Base-by-base conservation (phyloP, 1,139 yeast species). In the Kluyveromyces sp. region DNA sequence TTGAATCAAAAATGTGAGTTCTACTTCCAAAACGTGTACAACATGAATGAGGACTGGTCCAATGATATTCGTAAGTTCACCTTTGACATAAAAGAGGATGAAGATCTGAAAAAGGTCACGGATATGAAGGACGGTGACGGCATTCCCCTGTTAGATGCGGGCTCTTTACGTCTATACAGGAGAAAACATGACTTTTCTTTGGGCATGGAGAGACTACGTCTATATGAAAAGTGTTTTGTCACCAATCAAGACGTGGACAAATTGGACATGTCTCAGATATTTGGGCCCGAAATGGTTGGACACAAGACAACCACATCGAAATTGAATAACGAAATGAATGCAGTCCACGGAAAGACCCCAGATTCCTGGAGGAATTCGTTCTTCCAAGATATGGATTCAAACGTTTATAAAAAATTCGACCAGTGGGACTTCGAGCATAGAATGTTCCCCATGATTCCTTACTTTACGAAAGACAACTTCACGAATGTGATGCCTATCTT, bases 361-460 rank as follows among this genome's bases (percentile, higher is more conserved):
- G n/a, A 9, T 13, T 17, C 36, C 12, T 17, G 26, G 26, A 33
- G 20, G 26, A 19, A 9, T 33, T 33, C 36, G n/a, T 33, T 33
- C 26, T 33, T 33, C 13, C 18, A 13, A 28, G 39, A 22, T n/a
- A 12, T 35, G 39, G 30, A 35, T 15, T n/a, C 31, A 2, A 25
- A 18, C n/a, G 25, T 18, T 19, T 20, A 19, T 37, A 11, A 33
- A 30, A 39, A 31, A 30, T 40, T 9, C 28, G 42, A 46, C 17
- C 52, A 50, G 38, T 49, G 41, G 41, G 53, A 50, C 22, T 48
- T 51, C 28, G 55, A 51, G 34, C 44, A 45, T 16, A 48, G 50
- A 29, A 50, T 51, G 53, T 50, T 47, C 37, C 55, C 55, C 3
- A 36, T 51, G 8, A 15, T 51, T 11, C 43, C 42, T 29, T 32